A percentile compares a stretch with the other conserved stretches of the same genome.
phyloP scores from a whole-genome alignment of 345 rosid species.

The Camelina neglecta region DNA sequence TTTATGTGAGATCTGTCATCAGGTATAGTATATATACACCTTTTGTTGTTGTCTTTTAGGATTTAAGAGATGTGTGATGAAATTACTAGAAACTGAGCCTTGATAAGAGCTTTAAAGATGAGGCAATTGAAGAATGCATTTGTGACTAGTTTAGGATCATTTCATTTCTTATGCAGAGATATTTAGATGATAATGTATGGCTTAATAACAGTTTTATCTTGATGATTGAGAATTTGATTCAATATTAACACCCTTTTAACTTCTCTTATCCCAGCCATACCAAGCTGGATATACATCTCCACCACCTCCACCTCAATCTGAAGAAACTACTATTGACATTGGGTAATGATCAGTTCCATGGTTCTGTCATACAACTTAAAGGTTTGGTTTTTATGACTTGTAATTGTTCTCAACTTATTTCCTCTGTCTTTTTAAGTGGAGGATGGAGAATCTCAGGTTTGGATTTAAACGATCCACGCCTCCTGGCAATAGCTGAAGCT shows the following conservation, averaged over 20 bases:
- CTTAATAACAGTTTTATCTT: not conserved
- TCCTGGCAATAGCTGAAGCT: slow-evolving; percentile 88
- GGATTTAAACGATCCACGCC: slow-evolving; percentile 84
- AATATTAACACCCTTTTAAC: slow-evolving; percentile 29
- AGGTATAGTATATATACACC: slow-evolving; percentile 50
- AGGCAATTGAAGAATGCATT: not conserved
- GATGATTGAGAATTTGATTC: not conserved
- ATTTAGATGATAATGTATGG: not conserved
- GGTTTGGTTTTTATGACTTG: slow-evolving; percentile 3
- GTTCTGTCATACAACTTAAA: not conserved
- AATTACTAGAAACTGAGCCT: not conserved
- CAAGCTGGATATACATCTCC: slow-evolving; percentile 88
- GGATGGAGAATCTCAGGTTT: slow-evolving; percentile 93
- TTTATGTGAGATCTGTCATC: slow-evolving; percentile 92
- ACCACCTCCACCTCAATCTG: slow-evolving; percentile 57
- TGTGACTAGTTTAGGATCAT: slow-evolving; percentile 18
- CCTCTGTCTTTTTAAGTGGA: slow-evolving; percentile 53
- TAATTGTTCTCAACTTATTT: slow-evolving; percentile 2
- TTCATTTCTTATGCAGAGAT: slow-evolving; percentile 8
- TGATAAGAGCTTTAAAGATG: not conserved
- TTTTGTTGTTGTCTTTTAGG: not conserved
- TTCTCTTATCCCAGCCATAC: slow-evolving; percentile 60
- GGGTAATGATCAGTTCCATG: slow-evolving; percentile 56
- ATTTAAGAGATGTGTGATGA: not conserved
- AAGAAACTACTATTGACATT: slow-evolving; percentile 81